Base-by-base conservation (phyloP, 805 yeast species). In the Millerago galiae region DNA sequence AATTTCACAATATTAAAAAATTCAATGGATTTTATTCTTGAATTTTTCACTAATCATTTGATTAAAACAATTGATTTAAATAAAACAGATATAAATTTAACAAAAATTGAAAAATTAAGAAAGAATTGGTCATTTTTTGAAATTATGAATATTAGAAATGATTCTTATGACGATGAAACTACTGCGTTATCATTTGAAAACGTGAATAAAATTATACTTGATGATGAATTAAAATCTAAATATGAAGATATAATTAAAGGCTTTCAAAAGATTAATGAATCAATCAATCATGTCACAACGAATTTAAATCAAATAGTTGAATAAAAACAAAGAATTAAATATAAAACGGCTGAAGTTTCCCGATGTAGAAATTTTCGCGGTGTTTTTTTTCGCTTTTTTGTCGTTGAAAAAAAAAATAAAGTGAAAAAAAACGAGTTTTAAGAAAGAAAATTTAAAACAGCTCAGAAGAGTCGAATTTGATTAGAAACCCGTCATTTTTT, bases 101-200 rank as follows among this genome's bases (percentile, higher is more conserved):
- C 55, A 1, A 49, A 59, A 27, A 55, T 61, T 14, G 68, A 65
- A 41, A 58, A 59, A 36, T 43, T 67, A 12, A 58, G 68, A 37
- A 53, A 51, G 18, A 53, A 55, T 30, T 68, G 72, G 72, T 55
- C 69, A n/a, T 63, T 67, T 44, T 65, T 62, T 51, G 71, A 67
- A 41, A 51, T 61, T n/a, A 42, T 55, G 16, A 60, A 58, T 38
- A 34, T 56, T 6, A 50, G 53, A 21, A 50, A 47, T 15, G 48
- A 50, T 17, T 47, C 50, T 4, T 40, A 24, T 8, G 42, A 47
- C 28, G 34, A 41, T 26, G 47, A 44, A 14, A 16, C 39, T 15
- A 33, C 41, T 15, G 41, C 42, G 12, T 30, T 40, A n/a, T 40
- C 32, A 13, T 26, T 48, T 13, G 46, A 46, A 4, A 41, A 48